Conservation (phyloP, 768 basidiomycete species). For the Tephrocybe sp. region DNA sequence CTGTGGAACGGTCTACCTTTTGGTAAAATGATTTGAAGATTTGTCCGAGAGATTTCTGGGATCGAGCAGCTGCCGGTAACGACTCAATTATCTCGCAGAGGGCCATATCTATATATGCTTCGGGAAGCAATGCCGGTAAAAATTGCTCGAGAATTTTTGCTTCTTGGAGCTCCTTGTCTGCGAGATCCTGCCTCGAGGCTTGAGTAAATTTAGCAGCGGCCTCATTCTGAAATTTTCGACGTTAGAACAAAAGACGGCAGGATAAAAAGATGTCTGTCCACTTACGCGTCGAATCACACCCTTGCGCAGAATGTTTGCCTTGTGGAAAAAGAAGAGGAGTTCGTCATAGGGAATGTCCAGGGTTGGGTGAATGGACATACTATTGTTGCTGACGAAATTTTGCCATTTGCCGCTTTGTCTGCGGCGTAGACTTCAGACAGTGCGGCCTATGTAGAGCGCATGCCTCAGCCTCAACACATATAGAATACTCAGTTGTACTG, state of each 20-base stretch:
- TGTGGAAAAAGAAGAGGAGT: slow-evolving; percentile 1
- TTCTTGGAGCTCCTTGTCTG: slow-evolving; percentile 60
- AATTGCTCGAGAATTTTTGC: slow-evolving; percentile 53
- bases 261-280: slow-evolving; percentile 5
- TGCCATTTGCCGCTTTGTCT: slow-evolving; percentile 52
- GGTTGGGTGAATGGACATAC: slow-evolving; percentile 22
- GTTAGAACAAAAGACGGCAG: background rate
- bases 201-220: slow-evolving; percentile 54
- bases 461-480: background rate
- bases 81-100: slow-evolving; percentile 41
- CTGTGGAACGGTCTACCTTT: slow-evolving; percentile 56
- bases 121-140: slow-evolving; percentile 61
- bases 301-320: slow-evolving; percentile 54
- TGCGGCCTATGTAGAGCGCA: slow-evolving; percentile 48
- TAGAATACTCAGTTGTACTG: slow-evolving; percentile 18
- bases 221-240: slow-evolving; percentile 43
- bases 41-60: slow-evolving; percentile 40
- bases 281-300: slow-evolving; percentile 60
- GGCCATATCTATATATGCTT: slow-evolving; percentile 51
- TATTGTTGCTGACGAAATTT: slow-evolving; percentile 48
- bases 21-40: slow-evolving; percentile 67
- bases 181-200: slow-evolving; percentile 65
- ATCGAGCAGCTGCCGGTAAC: slow-evolving; percentile 24
- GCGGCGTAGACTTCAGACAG: slow-evolving; percentile 68
- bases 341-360: background rate